These are phyloP conservation scores for Neospora caninum DNA, from an alignment of 169 alveolate species.

Conservation along the genomic window DNA sequence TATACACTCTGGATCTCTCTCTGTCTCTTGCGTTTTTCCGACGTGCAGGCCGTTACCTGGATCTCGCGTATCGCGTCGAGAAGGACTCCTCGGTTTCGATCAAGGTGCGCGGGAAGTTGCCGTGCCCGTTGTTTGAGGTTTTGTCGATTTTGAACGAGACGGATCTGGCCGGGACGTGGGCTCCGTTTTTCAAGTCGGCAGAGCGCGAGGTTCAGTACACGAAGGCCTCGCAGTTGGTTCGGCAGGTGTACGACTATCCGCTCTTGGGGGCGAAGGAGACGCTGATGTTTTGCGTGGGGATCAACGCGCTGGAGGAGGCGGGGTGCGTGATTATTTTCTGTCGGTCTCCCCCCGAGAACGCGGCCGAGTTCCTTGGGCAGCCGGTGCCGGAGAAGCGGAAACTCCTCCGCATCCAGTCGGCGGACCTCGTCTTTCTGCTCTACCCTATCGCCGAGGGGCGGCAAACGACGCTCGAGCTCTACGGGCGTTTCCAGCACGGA, in stretches of 20 bases:
- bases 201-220: constrained; percentile 64
- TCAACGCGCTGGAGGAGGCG: constrained; percentile 76
- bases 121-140: constrained; percentile 70
- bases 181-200: constrained; percentile 75
- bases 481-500: constrained; percentile 71
- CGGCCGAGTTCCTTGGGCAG: constrained; percentile 12
- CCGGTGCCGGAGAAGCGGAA: constrained; percentile 64
- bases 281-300: constrained; percentile 74
- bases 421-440: constrained; percentile 72
- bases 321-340: constrained; percentile 78
- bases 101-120: constrained; percentile 76
- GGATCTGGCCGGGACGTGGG: constrained; percentile 77
- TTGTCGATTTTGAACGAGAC: constrained; percentile 74
- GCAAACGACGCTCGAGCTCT: constrained; percentile 75
- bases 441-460: constrained; percentile 73
- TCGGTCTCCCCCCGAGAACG: constrained; percentile 74
- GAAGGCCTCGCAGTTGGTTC: constrained; percentile 71
- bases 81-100: constrained; percentile 72
- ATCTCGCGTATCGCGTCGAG: constrained; percentile 75
- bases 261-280: constrained; percentile 75
- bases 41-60: constrained; percentile 70
- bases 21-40: neutral
- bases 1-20: neutral
- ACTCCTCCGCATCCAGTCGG: constrained; percentile 72
- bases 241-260: constrained; percentile 79